Percentiles rank a stretch among this genome's conserved stretches.
phyloP scores from a whole-genome alignment of 2,329 filamentous ascomycete species.

The Pseudogymnoascus pannorum region DNA sequence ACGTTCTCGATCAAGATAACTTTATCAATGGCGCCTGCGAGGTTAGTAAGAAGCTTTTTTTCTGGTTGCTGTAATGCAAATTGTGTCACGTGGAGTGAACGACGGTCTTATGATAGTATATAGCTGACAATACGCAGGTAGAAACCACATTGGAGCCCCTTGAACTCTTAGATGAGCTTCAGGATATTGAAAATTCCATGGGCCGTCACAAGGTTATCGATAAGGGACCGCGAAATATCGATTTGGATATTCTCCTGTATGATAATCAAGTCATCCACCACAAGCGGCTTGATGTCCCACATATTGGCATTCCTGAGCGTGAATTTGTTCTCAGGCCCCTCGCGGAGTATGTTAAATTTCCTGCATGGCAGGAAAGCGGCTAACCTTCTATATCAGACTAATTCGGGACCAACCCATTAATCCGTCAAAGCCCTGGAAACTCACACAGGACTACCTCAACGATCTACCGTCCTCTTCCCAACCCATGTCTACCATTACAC shows the following conservation, averaged over 20 bases:
- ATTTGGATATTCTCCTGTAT: constrained; percentile 87
- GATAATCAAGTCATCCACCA: constrained; percentile 57
- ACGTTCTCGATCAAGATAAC: constrained; percentile 77
- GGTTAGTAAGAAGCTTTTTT: constrained; percentile 44
- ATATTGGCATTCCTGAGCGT: constrained; percentile 76
- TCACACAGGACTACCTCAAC: constrained; percentile 54
- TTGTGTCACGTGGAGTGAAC: background rate
- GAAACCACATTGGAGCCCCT: constrained; percentile 71
- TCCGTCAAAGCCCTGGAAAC: constrained; percentile 49
- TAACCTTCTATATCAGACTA: constrained; percentile 36
- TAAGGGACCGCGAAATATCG: constrained; percentile 91
- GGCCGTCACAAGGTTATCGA: constrained; percentile 80
- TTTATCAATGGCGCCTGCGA: constrained; percentile 93
- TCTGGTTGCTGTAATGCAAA: background rate
- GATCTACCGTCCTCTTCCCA: constrained; percentile 43
- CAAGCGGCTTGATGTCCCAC: constrained; percentile 74
- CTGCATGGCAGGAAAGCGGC: background rate
- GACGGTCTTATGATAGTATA: constrained; percentile 1
- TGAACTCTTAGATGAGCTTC: constrained; percentile 69
- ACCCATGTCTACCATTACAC: constrained; percentile 52
- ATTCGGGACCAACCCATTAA: constrained; percentile 48
- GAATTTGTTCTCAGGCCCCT: constrained; percentile 90
- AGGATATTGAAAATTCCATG: constrained; percentile 72
- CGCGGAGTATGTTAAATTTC: constrained; percentile 52
- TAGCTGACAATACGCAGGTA: constrained; percentile 46